Conservation (phyloP, 1,284 basidiomycete species). For the Naganishia cerealis region DNA sequence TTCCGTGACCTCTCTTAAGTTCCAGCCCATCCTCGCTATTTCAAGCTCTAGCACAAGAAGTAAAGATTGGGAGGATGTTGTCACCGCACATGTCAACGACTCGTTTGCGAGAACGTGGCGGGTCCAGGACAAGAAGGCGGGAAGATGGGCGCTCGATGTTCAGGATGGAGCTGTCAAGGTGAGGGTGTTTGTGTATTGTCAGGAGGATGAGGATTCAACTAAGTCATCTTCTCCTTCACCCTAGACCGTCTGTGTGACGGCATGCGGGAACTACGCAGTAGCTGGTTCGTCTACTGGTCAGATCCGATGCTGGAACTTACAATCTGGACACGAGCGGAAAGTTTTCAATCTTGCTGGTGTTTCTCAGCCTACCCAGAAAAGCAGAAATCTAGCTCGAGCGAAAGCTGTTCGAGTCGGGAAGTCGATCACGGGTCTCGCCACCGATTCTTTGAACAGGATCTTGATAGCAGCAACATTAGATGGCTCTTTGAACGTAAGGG, state of each 20-base stretch:
- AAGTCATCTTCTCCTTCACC: not conserved
- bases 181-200: constrained; percentile 29
- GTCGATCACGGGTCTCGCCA: constrained; percentile 76
- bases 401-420: constrained; percentile 60
- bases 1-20: constrained; percentile 75
- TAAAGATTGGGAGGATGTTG: constrained; percentile 96
- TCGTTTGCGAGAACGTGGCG: constrained; percentile 80
- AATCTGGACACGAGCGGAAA: constrained; percentile 84
- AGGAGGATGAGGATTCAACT: constrained; percentile 29
- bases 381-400: constrained; percentile 48
- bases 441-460: constrained; percentile 78
- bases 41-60: constrained; percentile 76
- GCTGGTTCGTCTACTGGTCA: constrained; percentile 75
- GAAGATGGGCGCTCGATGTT: constrained; percentile 62
- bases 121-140: constrained; percentile 76
- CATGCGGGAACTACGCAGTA: constrained; percentile 94
- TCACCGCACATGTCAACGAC: constrained; percentile 84
- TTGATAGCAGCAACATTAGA: constrained; percentile 83
- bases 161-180: constrained; percentile 53
- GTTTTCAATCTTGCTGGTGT: constrained; percentile 65
- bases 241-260: constrained; percentile 83
- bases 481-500: constrained; percentile 78
- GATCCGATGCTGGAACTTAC: constrained; percentile 91
- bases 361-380: constrained; percentile 59
- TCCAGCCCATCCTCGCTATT: constrained; percentile 72